Conservation (phyloP, 768 basidiomycete genomes). For the Trametopsis cervina region DNA sequence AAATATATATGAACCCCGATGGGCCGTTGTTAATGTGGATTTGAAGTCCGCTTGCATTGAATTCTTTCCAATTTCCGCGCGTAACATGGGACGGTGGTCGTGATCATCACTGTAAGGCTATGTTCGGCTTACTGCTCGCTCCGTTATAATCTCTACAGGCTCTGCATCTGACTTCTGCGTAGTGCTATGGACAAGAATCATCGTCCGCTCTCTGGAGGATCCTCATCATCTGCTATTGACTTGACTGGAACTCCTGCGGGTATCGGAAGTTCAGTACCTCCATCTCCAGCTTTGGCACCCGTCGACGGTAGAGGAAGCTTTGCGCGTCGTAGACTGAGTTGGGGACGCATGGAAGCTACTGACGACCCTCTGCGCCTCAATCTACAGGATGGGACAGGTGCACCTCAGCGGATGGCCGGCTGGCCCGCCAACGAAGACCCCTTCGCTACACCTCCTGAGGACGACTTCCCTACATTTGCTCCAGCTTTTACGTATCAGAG, state of each 20-base stretch:
- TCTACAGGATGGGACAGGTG: constrained; percentile 16
- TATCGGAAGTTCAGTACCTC: constrained; percentile 35
- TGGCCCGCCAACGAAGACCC: constrained; percentile 36
- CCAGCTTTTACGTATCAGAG: constrained; percentile 16
- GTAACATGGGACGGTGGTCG: no score
- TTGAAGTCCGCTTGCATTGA: no score
- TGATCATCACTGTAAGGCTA: background rate
- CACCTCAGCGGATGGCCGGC: constrained; percentile 17
- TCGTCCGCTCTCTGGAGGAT: constrained; percentile 13
- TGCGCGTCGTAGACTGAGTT: constrained; percentile 51
- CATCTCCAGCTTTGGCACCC: constrained; percentile 40
- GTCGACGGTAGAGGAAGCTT: constrained; percentile 29
- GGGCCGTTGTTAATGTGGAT: no score
- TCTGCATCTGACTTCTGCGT: background rate
- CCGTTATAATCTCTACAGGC: background rate
- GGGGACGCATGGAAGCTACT: constrained; percentile 41
- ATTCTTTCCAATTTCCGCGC: no score
- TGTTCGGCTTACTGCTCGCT: no score
- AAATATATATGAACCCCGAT: no score
- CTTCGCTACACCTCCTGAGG: constrained; percentile 38
- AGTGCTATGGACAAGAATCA: constrained; percentile 12
- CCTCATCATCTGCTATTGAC: constrained; percentile 53
- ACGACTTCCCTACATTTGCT: constrained; percentile 29
- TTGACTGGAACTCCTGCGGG: constrained; percentile 40
- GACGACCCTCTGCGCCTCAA: constrained; percentile 43